Conservation (phyloP, 192 early-diverging fungal genomes). For the Ambispora gerdemannii region DNA sequence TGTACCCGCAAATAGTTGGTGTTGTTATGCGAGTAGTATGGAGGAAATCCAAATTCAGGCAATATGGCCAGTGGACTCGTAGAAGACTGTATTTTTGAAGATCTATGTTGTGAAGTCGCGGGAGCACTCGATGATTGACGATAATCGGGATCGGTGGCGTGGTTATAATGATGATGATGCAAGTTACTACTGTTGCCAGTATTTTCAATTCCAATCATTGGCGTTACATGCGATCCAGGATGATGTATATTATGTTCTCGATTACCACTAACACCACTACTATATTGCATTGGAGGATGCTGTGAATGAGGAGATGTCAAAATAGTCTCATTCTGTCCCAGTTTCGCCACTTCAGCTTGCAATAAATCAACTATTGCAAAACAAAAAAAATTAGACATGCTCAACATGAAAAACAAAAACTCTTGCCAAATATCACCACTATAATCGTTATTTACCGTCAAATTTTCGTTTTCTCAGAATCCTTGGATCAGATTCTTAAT, state of each 20-base stretch:
- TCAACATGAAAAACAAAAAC: background rate
- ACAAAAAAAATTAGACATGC: background rate
- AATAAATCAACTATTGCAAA: slow-evolving; percentile 20
- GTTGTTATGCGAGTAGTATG: slow-evolving; percentile 6
- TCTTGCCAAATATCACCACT: background rate
- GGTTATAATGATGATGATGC: slow-evolving; percentile 1
- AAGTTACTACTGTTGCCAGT: background rate
- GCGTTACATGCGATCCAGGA: background rate
- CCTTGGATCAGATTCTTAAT: background rate
- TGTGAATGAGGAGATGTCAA: background rate
- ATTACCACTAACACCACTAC: background rate
- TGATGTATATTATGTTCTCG: background rate
- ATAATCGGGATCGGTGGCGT: slow-evolving; percentile 5
- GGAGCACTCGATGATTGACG: background rate
- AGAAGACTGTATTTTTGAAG: slow-evolving; percentile 16
- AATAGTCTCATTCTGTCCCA: slow-evolving; percentile 17
- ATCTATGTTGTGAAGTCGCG: background rate
- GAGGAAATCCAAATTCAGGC: slow-evolving; percentile 24
- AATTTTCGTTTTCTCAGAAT: slow-evolving; percentile 28
- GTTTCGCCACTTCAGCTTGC: slow-evolving; percentile 28
- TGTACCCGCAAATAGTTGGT: slow-evolving; percentile 22
- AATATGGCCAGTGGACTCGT: slow-evolving; percentile 25
- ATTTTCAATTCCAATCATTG: slow-evolving; percentile 18
- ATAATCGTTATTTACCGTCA: slow-evolving; percentile 25
- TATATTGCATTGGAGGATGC: background rate